Evolutionary conservation across 257 asterid genomes (phyloP).

Genomic region (Solanum virginianum): DNA sequence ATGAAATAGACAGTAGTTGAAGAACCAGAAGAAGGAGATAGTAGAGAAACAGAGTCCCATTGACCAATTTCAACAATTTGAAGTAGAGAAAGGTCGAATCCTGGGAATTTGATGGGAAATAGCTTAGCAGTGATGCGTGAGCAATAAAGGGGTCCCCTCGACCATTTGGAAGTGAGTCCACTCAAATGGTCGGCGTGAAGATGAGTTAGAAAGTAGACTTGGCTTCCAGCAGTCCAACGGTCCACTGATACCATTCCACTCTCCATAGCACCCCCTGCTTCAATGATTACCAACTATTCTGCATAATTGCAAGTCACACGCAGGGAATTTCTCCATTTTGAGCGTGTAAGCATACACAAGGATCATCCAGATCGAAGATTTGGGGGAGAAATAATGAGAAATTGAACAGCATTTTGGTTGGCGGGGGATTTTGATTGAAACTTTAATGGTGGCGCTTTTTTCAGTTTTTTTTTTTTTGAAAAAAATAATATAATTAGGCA

Average conservation of each 20-base stretch:
- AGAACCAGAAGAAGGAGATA: conserved; percentile 40
- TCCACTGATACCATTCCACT: conserved; percentile 77
- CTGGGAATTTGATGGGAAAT: conserved; percentile 56
- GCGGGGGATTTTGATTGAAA: background rate
- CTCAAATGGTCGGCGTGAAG: conserved; percentile 82
- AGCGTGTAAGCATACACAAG: background rate
- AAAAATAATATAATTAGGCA: too few species aligned
- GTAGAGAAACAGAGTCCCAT: conserved; percentile 50
- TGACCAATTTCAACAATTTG: conserved; percentile 46
- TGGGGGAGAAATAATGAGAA: background rate
- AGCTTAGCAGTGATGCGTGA: conserved; percentile 64
- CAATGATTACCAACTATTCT: background rate
- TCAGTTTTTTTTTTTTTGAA: too few species aligned
- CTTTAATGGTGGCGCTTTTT: background rate
- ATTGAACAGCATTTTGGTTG: background rate
- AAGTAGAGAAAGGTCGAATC: conserved; percentile 60
- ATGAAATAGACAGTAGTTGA: conserved; percentile 24
- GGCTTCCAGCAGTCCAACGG: conserved; percentile 69
- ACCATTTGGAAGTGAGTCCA: conserved; percentile 63
- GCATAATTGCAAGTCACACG: background rate
- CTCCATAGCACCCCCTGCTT: conserved; percentile 33
- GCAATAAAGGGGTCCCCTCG: conserved; percentile 63
- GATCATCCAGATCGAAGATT: background rate
- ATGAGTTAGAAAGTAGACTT: conserved; percentile 80
- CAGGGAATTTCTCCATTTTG: background rate